phyloP scores from a whole-genome alignment of 306 rosid genomes.

The Phaseolus lunatus region DNA sequence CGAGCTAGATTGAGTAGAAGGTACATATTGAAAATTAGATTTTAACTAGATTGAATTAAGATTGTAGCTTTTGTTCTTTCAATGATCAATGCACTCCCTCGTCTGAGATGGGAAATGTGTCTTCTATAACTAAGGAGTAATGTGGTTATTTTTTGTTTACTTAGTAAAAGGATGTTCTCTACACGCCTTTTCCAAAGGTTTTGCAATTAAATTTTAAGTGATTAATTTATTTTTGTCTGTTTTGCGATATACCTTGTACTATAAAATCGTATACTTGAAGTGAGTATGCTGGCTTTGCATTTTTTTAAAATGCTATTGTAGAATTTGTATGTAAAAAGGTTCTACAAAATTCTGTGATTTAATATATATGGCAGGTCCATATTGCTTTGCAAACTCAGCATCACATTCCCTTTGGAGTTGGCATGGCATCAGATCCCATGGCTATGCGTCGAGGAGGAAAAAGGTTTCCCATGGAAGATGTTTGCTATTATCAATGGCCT shows the following conservation, averaged over 20 bases:
- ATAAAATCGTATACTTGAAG: conserved; percentile 26
- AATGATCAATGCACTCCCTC: conserved; percentile 14
- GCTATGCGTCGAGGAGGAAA: conserved; percentile 94
- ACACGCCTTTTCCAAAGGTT: conserved; percentile 8
- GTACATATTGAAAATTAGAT: not conserved
- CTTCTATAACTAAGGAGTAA: conserved; percentile 19
- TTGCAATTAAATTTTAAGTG: conserved; percentile 15
- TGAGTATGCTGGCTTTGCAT: conserved; percentile 26
- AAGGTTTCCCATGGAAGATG: conserved; percentile 95
- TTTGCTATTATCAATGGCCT: conserved; percentile 93
- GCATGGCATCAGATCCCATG: conserved; percentile 97
- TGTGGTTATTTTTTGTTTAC: conserved; percentile 20
- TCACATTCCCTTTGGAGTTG: conserved; percentile 84
- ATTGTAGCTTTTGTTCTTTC: conserved; percentile 29
- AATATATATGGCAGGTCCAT: conserved; percentile 68
- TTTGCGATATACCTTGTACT: conserved; percentile 25
- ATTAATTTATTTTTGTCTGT: conserved; percentile 14
- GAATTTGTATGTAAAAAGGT: conserved; percentile 23
- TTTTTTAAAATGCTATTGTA: conserved; percentile 4
- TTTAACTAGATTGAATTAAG: conserved; percentile 21
- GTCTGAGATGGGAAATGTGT: not conserved
- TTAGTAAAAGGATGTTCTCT: conserved; percentile 5
- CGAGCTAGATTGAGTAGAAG: conserved; percentile 25
- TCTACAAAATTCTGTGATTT: conserved; percentile 29
- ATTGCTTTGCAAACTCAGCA: conserved; percentile 64